Evolutionary conservation across 2,329 filamentous ascomycete species (phyloP).

Genomic region (Beauveria australis): DNA sequence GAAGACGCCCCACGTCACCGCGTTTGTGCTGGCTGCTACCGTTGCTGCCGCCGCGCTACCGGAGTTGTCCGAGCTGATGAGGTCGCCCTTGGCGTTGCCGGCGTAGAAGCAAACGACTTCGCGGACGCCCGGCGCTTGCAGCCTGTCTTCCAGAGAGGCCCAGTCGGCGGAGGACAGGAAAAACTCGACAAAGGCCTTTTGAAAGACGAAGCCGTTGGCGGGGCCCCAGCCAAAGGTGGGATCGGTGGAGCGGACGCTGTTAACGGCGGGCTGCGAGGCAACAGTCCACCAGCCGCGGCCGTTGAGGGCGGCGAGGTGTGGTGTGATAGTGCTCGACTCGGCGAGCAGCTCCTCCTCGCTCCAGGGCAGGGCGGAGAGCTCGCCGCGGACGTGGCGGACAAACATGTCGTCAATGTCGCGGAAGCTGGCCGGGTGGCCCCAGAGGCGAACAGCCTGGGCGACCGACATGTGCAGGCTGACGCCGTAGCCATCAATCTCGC

Average conservation of each 20-base stretch:
- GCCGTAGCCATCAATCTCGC: slow-evolving; percentile 96
- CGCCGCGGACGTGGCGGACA: slow-evolving; percentile 69
- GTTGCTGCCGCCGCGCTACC: slow-evolving; percentile 20
- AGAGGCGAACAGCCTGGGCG: slow-evolving; percentile 73
- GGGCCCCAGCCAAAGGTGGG: slow-evolving; percentile 89
- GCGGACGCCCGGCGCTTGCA: slow-evolving; percentile 49
- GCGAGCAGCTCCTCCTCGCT: slow-evolving; percentile 80
- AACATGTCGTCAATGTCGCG: slow-evolving; percentile 76
- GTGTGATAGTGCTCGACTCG: slow-evolving; percentile 75
- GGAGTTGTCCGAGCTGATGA: slow-evolving; percentile 57
- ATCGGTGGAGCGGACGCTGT: slow-evolving; percentile 70
- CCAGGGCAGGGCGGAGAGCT: slow-evolving; percentile 80
- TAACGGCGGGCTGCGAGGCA: slow-evolving; percentile 88
- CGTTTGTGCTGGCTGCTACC: slow-evolving; percentile 62
- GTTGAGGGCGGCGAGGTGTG: slow-evolving; percentile 69
- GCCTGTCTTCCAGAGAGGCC: slow-evolving; percentile 52
- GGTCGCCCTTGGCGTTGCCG: slow-evolving; percentile 68
- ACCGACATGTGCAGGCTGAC: slow-evolving; percentile 88
- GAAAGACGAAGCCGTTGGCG: slow-evolving; percentile 86
- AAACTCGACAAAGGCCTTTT: slow-evolving; percentile 97
- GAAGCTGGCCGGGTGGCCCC: slow-evolving; percentile 65
- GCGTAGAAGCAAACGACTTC: slow-evolving; percentile 82
- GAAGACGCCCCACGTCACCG: slow-evolving; percentile 95
- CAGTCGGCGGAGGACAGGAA: slow-evolving; percentile 75
- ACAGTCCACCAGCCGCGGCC: slow-evolving; percentile 89